A percentile compares a stretch with the other conserved stretches of the same genome.
phyloP scores from a whole-genome alignment of 805 yeast genomes.

The Candida nemodendra region DNA sequence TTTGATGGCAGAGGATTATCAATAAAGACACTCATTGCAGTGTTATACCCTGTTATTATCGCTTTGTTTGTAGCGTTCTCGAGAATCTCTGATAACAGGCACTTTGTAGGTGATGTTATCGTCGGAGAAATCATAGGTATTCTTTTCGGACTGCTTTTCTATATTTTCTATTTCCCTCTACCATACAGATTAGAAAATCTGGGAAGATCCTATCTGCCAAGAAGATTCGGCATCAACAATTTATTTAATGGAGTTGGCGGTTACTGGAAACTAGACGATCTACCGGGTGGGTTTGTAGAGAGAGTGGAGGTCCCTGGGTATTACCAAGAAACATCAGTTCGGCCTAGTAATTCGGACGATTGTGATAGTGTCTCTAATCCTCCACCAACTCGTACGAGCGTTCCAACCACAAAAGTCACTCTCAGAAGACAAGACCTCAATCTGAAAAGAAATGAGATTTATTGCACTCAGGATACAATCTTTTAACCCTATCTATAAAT shows the following conservation, averaged over 20 bases:
- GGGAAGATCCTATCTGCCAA: slow-evolving; percentile 46
- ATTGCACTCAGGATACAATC: no score
- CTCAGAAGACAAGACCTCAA: no score
- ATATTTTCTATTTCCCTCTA: slow-evolving; percentile 42
- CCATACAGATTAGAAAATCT: slow-evolving; percentile 26
- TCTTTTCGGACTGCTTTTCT: slow-evolving; percentile 33
- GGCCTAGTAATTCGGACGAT: not conserved
- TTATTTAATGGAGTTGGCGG: slow-evolving; percentile 32
- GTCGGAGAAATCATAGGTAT: slow-evolving; percentile 41
- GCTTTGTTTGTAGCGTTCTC: slow-evolving; percentile 39
- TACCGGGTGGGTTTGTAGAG: slow-evolving; percentile 28
- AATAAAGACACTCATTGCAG: slow-evolving; percentile 31
- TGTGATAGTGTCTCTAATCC: not conserved
- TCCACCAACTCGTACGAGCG: slow-evolving; percentile 10
- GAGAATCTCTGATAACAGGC: slow-evolving; percentile 49
- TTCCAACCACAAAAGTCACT: slow-evolving; percentile 7
- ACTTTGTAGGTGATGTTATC: slow-evolving; percentile 40
- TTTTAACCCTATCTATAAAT: not conserved
- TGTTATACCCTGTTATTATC: slow-evolving; percentile 35
- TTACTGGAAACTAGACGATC: slow-evolving; percentile 37
- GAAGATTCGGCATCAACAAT: slow-evolving; percentile 33
- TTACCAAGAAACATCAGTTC: slow-evolving; percentile 9
- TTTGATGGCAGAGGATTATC: slow-evolving; percentile 38
- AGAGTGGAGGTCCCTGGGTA: slow-evolving; percentile 24
- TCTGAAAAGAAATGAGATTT: no score